Evolutionary conservation across 768 basidiomycete species (phyloP).

Genomic region (Mycena galericulata): DNA sequence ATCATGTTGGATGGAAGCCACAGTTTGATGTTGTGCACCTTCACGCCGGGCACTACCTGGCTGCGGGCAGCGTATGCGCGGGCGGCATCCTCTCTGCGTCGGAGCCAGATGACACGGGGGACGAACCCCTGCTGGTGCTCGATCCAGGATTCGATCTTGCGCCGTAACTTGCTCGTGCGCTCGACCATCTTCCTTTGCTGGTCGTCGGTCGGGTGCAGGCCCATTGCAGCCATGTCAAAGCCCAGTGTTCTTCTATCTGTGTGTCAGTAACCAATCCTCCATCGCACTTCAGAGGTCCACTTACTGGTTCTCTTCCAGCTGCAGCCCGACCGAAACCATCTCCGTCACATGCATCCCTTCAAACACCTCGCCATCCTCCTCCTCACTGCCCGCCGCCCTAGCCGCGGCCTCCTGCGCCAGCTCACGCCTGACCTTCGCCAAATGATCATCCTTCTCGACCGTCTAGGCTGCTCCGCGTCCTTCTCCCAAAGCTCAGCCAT

Average conservation of each 20-base stretch:
- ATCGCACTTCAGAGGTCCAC: no score
- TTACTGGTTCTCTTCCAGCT: no score
- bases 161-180: neutral
- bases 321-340: no score
- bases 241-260: neutral
- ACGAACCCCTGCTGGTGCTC: no score
- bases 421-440: slow-evolving; percentile 28
- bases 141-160: no score
- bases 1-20: neutral
- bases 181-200: no score
- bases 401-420: slow-evolving; percentile 23
- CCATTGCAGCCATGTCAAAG: no score
- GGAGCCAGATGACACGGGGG: no score
- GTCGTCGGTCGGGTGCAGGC: neutral
- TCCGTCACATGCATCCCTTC: slow-evolving; percentile 22
- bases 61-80: neutral
- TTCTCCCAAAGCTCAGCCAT: slow-evolving; percentile 21
- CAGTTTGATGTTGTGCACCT: neutral
- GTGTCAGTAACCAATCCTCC: no score
- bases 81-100: neutral
- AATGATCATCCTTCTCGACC: slow-evolving; percentile 1
- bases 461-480: slow-evolving; percentile 6
- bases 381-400: slow-evolving; percentile 1
- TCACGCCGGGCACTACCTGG: neutral
- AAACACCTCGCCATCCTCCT: neutral